Evolutionary conservation across 352 stramenopile species (phyloP).

Genomic region (Phytopythium litorale): DNA sequence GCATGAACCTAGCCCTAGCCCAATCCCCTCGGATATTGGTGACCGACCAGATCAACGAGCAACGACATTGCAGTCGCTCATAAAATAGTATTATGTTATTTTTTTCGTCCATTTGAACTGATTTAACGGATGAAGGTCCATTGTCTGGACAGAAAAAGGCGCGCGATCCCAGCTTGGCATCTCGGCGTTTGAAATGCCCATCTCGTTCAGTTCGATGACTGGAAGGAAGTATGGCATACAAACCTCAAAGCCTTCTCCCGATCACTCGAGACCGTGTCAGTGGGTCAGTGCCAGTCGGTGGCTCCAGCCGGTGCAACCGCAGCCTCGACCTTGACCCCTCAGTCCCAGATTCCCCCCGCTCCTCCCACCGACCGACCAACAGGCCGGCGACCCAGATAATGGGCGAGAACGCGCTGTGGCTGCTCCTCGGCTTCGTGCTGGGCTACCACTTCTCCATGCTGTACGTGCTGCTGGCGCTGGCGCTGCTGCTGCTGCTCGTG

Average conservation of each 20-base stretch:
- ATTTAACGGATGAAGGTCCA: too few relatives aligned
- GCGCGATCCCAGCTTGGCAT: too few relatives aligned
- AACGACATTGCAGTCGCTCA: neutral
- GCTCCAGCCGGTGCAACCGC: neutral
- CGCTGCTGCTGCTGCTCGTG: conserved; percentile 6
- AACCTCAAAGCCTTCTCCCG: too few relatives aligned
- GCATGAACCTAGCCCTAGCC: neutral
- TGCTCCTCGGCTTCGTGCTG: conserved; percentile 5
- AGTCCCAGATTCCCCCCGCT: neutral
- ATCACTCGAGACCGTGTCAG: too few relatives aligned
- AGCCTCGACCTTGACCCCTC: neutral
- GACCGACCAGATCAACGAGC: neutral
- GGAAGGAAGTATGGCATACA: too few relatives aligned
- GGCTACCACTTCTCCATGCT: conserved; percentile 6
- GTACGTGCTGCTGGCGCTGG: neutral
- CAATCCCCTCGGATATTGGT: neutral
- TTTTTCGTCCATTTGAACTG: too few relatives aligned
- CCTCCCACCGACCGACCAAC: neutral
- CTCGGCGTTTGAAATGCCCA: too few relatives aligned
- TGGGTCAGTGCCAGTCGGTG: too few relatives aligned
- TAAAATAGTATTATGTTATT: neutral
- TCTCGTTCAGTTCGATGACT: too few relatives aligned
- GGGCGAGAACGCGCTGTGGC: conserved; percentile 7
- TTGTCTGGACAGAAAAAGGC: too few relatives aligned
- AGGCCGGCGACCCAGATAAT: neutral